A percentile compares a stretch with the other conserved stretches of the same genome.
These are phyloP conservation scores for Collybia mongolica DNA, from an alignment of 768 basidiomycete species.

Conservation along the genomic window DNA sequence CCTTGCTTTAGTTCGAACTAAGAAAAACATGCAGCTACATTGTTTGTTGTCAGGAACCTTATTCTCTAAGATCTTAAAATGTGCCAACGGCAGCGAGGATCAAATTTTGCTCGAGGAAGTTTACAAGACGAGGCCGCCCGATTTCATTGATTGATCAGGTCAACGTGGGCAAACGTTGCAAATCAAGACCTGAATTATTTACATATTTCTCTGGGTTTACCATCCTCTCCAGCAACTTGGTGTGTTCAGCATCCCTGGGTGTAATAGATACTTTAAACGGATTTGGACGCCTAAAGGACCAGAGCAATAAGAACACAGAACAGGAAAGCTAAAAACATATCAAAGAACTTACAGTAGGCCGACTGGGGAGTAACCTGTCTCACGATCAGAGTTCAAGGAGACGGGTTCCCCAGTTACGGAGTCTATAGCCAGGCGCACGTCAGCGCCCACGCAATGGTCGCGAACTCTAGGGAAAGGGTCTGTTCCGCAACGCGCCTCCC, in stretches of 20 bases:
- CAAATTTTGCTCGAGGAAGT: too few species aligned
- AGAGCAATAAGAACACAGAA: too few species aligned
- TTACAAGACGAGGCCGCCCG: too few species aligned
- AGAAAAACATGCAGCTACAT: too few species aligned
- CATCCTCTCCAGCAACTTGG: not conserved
- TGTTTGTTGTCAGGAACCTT: too few species aligned
- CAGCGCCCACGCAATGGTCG: conserved; percentile 1
- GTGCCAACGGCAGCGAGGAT: too few species aligned
- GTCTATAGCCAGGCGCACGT: not conserved
- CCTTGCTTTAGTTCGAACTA: too few species aligned
- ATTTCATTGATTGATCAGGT: too few species aligned
- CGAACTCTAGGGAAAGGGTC: conserved; percentile 1
- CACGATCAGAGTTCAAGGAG: not conserved
- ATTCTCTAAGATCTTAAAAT: too few species aligned
- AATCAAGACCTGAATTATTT: too few species aligned
- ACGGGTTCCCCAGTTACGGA: not conserved
- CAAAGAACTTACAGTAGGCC: not conserved
- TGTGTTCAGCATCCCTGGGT: not conserved
- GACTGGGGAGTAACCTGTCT: conserved; percentile 1
- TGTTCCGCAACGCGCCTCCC: not conserved
- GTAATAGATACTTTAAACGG: not conserved
- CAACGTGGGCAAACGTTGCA: too few species aligned
- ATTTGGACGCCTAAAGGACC: not conserved
- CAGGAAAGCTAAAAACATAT: not conserved
- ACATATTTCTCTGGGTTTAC: too few species aligned